Evolutionary conservation across 306 rosid species (phyloP).

Genomic region (Prunus mume): DNA sequence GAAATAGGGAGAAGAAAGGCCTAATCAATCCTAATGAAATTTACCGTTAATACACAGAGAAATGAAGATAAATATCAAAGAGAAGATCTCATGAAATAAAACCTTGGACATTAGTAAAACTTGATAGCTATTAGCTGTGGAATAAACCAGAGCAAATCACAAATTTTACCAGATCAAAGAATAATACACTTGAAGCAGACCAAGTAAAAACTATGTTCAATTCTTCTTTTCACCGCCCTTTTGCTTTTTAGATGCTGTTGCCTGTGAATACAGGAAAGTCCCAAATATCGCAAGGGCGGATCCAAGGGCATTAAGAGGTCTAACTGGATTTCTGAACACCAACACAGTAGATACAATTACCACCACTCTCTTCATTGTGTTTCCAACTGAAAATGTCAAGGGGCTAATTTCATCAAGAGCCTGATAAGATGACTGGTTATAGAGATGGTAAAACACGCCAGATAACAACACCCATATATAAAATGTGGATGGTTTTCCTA

Average conservation of each 20-base stretch:
- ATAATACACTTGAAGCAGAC: not conserved
- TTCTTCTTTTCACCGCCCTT: conserved; percentile 59
- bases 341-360: conserved; percentile 76
- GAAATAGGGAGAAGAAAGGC: not conserved
- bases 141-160: not conserved
- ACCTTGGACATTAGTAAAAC: not conserved
- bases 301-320: conserved; percentile 88
- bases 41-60: not conserved
- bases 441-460: conserved; percentile 91
- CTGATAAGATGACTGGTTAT: conserved; percentile 93
- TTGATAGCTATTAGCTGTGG: not conserved
- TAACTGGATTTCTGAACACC: conserved; percentile 87
- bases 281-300: conserved; percentile 89
- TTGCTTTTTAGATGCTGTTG: conserved; percentile 57
- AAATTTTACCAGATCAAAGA: not conserved
- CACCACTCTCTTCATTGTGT: conserved; percentile 95
- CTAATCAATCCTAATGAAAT: not conserved
- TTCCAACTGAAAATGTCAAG: conserved; percentile 85
- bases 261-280: conserved; percentile 88
- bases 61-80: not conserved
- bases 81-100: not conserved
- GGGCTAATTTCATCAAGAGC: conserved; percentile 94
- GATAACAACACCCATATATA: conserved; percentile 82
- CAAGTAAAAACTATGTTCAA: conserved; percentile 15
- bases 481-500: conserved; percentile 66